Evolutionary conservation across 169 alveolate genomes (phyloP).

Genomic region (Eimeria brunetti): DNA sequence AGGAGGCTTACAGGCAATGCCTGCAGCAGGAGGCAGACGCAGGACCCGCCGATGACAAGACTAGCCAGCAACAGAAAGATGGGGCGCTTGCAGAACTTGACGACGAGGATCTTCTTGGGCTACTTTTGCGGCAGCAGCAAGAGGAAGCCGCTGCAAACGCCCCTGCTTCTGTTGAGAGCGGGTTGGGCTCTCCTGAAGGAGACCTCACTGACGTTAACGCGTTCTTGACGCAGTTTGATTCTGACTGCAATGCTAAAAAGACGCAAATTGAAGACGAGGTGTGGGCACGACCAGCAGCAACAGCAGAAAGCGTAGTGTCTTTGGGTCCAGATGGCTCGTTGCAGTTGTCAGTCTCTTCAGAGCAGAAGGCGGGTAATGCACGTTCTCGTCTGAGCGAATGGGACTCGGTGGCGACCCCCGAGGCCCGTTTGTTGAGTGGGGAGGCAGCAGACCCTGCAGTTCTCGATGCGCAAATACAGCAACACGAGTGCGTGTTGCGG

Average conservation of each 20-base stretch:
- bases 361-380: conserved; percentile 10
- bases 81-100: conserved; percentile 45
- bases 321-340: conserved; percentile 26
- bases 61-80: conserved; percentile 32
- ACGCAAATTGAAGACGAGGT: conserved; percentile 39
- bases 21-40: conserved; percentile 34
- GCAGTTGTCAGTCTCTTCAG: conserved; percentile 25
- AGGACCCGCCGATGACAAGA: conserved; percentile 2
- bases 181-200: conserved; percentile 12
- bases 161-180: background rate
- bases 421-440: background rate
- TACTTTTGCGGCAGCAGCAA: conserved; percentile 48
- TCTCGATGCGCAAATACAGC: conserved; percentile 61
- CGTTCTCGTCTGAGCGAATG: background rate
- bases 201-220: conserved; percentile 11
- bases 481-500: conserved; percentile 66
- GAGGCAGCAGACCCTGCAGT: conserved; percentile 23
- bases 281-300: conserved; percentile 28
- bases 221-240: conserved; percentile 40
- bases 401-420: conserved; percentile 9
- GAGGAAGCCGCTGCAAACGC: conserved; percentile 54
- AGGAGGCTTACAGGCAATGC: conserved; percentile 55
- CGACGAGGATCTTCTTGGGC: conserved; percentile 40
- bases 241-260: conserved; percentile 25
- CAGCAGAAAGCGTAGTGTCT: conserved; percentile 35